Evolutionary conservation across 2,329 filamentous ascomycete genomes (phyloP).

Genomic region (Metarhizium album): DNA sequence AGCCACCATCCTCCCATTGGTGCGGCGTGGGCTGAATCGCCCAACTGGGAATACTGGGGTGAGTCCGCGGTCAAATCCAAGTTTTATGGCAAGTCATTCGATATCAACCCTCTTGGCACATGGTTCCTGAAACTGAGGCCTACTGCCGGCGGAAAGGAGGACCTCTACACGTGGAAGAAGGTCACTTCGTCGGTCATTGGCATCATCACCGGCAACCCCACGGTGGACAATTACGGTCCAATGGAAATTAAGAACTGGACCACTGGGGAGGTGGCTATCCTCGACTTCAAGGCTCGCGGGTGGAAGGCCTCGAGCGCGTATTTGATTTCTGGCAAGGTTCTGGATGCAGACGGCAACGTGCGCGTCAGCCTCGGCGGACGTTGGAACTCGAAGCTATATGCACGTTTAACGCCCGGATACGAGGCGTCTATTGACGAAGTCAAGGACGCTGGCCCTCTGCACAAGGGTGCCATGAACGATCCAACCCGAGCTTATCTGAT

Average conservation of each 20-base stretch:
- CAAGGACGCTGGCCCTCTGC: conserved; percentile 25
- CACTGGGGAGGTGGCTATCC: conserved; percentile 76
- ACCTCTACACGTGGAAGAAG: conserved; percentile 98
- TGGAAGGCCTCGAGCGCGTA: conserved; percentile 94
- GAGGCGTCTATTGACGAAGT: conserved; percentile 61
- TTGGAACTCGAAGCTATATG: conserved; percentile 97
- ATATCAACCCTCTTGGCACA: conserved; percentile 90
- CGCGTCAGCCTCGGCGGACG: conserved; percentile 84
- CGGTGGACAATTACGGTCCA: conserved; percentile 92
- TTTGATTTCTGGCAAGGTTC: conserved; percentile 75
- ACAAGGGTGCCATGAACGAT: conserved; percentile 45
- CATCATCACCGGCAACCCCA: conserved; percentile 93
- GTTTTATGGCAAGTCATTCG: conserved; percentile 95
- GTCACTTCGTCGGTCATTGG: conserved; percentile 95
- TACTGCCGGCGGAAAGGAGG: conserved; percentile 61
- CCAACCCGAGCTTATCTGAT: conserved; percentile 75
- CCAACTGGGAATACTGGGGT: conserved; percentile 95
- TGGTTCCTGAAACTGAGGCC: conserved; percentile 90
- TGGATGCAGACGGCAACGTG: conserved; percentile 68
- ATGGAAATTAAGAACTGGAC: conserved; percentile 99
- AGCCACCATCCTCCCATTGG: conserved; percentile 94
- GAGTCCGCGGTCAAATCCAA: conserved; percentile 93
- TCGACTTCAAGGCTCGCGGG: conserved; percentile 91
- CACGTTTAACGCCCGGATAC: conserved; percentile 81
- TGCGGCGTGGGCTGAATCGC: conserved; percentile 83